A percentile compares a stretch with the other conserved stretches of the same genome.
phyloP scores from a whole-genome alignment of 208 protist species.

The Endotrypanum monterogeii region DNA sequence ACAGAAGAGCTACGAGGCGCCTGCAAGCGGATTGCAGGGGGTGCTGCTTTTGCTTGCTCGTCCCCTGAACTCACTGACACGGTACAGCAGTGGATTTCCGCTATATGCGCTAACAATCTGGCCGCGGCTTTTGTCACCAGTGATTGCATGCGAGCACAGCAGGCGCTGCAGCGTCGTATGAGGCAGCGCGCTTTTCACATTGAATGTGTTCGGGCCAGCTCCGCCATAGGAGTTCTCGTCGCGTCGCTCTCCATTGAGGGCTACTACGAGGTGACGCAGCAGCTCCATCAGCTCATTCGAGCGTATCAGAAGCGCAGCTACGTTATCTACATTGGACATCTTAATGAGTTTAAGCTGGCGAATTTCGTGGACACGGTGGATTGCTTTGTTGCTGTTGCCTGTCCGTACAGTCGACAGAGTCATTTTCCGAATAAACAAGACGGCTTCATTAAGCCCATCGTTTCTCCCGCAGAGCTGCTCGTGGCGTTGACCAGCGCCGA shows the following conservation, averaged over 20 bases:
- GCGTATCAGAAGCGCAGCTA: conserved; percentile 76
- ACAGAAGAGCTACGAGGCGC: neutral
- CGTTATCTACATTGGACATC: conserved; percentile 90
- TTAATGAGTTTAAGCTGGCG: conserved; percentile 92
- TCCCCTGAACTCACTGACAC: neutral
- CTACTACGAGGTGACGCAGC: conserved; percentile 82
- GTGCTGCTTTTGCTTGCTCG: neutral
- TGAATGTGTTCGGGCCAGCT: conserved; percentile 71
- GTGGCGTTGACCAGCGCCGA: conserved; percentile 57
- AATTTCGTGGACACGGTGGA: conserved; percentile 93
- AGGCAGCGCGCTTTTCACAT: conserved; percentile 83
- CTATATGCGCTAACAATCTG: conserved; percentile 7
- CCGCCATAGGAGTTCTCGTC: conserved; percentile 88
- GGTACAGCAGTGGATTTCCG: conserved; percentile 4
- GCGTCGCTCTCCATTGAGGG: conserved; percentile 75
- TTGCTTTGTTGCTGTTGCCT: conserved; percentile 86
- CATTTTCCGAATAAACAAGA: conserved; percentile 78
- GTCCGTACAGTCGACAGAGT: conserved; percentile 77
- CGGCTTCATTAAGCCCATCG: conserved; percentile 84
- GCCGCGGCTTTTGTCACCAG: conserved; percentile 19
- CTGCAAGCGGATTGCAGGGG: neutral
- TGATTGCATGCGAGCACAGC: conserved; percentile 24
- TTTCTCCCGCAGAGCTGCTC: conserved; percentile 88
- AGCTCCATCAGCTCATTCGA: conserved; percentile 71
- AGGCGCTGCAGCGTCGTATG: conserved; percentile 47